Conservation (phyloP, 139 green algal species). For the Edaphochlamys debaryana region DNA sequence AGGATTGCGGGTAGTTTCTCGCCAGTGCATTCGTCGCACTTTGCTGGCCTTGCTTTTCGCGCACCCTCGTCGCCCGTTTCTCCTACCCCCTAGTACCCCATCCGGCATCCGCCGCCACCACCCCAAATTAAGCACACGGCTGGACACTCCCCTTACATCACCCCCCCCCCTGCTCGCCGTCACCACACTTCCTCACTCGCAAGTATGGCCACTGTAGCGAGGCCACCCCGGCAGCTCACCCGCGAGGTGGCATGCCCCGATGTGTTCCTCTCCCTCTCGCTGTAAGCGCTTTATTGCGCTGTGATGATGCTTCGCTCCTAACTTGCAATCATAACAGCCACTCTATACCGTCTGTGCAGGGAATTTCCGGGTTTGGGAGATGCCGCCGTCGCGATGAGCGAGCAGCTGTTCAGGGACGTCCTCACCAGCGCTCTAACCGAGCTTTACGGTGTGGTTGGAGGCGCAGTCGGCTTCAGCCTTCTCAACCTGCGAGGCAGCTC, state of each 20-base stretch:
- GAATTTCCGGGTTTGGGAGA: constrained; percentile 7
- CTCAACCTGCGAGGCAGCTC: not conserved
- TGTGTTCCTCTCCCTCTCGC: not conserved
- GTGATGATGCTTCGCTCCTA: too few relatives aligned
- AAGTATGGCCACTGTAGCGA: too few relatives aligned
- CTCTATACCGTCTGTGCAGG: not conserved
- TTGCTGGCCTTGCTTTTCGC: too few relatives aligned
- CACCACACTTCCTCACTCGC: too few relatives aligned
- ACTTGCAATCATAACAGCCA: not conserved
- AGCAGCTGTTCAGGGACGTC: constrained; percentile 21
- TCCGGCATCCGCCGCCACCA: too few relatives aligned
- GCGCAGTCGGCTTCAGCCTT: constrained; percentile 3
- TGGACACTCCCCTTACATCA: too few relatives aligned
- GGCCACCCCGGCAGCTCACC: constrained; percentile 20
- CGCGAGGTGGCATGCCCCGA: constrained; percentile 8
- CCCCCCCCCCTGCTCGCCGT: too few relatives aligned
- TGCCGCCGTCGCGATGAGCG: not conserved
- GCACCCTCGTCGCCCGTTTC: too few relatives aligned
- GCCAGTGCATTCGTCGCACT: too few relatives aligned
- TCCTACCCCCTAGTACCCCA: too few relatives aligned
- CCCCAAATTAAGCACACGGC: too few relatives aligned
- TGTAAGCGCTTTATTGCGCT: not conserved
- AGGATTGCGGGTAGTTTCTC: too few relatives aligned
- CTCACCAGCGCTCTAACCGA: not conserved
- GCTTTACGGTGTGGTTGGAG: constrained; percentile 8